A percentile compares a stretch with the other conserved stretches of the same genome.
Conservation (phyloP, 805 yeast genomes). For the Candida railenensis region DNA sequence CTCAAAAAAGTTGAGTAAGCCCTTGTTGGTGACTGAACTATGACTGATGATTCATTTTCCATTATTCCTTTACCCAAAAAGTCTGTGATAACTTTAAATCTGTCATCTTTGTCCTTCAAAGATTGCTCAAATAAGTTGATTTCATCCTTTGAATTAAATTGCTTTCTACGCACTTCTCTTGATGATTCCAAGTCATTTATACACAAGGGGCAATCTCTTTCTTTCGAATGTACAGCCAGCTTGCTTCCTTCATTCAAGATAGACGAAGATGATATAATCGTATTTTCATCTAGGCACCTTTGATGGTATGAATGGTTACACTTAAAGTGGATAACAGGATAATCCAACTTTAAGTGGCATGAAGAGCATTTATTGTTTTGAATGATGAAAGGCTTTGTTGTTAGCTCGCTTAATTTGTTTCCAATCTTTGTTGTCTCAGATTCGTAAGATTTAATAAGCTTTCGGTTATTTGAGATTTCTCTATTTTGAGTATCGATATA, state of each 20-base stretch:
- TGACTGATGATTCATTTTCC: slow-evolving; percentile 39
- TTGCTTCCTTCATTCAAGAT: slow-evolving; percentile 2
- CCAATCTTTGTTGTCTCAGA: slow-evolving; percentile 60
- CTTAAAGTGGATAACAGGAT: slow-evolving; percentile 79
- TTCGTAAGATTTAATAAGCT: slow-evolving; percentile 65
- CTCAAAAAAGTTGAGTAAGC: background rate
- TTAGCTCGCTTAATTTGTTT: slow-evolving; percentile 50
- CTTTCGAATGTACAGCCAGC: slow-evolving; percentile 4
- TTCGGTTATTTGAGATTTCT: slow-evolving; percentile 68
- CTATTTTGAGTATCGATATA: slow-evolving; percentile 56
- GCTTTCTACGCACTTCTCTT: slow-evolving; percentile 54
- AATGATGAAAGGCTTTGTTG: slow-evolving; percentile 46
- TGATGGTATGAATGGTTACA: slow-evolving; percentile 88
- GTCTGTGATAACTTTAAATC: slow-evolving; percentile 74
- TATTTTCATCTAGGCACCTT: slow-evolving; percentile 62
- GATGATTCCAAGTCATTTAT: slow-evolving; percentile 68
- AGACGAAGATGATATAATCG: slow-evolving; percentile 16
- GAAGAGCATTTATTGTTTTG: slow-evolving; percentile 65
- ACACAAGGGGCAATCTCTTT: slow-evolving; percentile 69
- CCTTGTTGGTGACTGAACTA: background rate
- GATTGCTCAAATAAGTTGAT: slow-evolving; percentile 61
- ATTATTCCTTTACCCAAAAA: slow-evolving; percentile 88
- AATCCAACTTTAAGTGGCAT: slow-evolving; percentile 65
- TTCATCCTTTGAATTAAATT: slow-evolving; percentile 60
- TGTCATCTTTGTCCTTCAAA: slow-evolving; percentile 53